These are phyloP conservation scores for Cordyceps fumosorosea DNA, from an alignment of 2,329 filamentous ascomycete genomes.

Conservation along the genomic window DNA sequence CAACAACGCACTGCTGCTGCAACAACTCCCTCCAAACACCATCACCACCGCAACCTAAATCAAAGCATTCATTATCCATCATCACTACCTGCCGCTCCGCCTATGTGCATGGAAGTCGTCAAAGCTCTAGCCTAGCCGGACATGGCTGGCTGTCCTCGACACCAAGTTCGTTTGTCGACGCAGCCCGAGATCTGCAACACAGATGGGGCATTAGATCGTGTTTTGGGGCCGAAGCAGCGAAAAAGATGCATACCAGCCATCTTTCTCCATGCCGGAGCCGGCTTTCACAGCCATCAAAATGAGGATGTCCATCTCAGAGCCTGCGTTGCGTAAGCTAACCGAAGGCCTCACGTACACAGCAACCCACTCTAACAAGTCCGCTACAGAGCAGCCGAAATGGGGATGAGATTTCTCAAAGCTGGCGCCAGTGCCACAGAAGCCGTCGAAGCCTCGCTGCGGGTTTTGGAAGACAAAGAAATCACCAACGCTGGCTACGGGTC, in stretches of 20 bases:
- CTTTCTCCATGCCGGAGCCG: constrained; percentile 92
- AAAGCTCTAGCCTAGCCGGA: constrained; percentile 16
- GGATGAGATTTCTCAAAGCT: constrained; percentile 71
- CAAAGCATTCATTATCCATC: neutral
- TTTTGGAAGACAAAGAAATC: constrained; percentile 88
- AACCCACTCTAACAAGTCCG: constrained; percentile 13
- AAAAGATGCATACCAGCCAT: constrained; percentile 57
- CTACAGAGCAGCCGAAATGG: constrained; percentile 69
- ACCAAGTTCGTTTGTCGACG: constrained; percentile 35
- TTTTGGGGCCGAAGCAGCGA: constrained; percentile 29
- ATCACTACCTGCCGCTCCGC: neutral
- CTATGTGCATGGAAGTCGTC: constrained; percentile 3
- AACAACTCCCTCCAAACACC: neutral
- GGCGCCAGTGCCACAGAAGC: constrained; percentile 81
- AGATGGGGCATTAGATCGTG: constrained; percentile 37
- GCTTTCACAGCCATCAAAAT: constrained; percentile 84
- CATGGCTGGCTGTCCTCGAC: constrained; percentile 26
- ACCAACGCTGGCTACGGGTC: constrained; percentile 96
- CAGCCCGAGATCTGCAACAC: constrained; percentile 38
- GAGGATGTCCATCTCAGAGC: constrained; percentile 78
- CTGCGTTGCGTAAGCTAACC: constrained; percentile 70
- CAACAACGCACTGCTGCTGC: neutral
- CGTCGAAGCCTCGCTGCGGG: constrained; percentile 79
- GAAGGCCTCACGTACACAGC: neutral
- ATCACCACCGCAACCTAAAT: neutral